Evolutionary conservation across 495 filamentous ascomycete species (phyloP).

Genomic region (Annulohypoxylon moriforme): DNA sequence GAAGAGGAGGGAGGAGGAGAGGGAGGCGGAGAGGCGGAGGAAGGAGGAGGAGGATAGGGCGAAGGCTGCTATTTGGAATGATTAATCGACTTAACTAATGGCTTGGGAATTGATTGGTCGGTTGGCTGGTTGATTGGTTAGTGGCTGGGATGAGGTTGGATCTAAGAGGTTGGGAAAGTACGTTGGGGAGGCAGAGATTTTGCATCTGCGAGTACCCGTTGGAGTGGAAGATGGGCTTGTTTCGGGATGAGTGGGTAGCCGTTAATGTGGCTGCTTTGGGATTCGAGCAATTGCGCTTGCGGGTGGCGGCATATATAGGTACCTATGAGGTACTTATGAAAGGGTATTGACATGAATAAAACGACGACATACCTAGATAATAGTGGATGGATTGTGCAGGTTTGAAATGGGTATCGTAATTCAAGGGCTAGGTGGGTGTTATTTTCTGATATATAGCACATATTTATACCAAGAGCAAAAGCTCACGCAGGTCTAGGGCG

Average conservation of each 20-base stretch:
- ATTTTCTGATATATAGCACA: background rate
- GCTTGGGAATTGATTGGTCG: no score
- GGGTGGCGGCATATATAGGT: background rate
- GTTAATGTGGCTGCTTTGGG: background rate
- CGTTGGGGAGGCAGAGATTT: background rate
- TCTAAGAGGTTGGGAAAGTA: background rate
- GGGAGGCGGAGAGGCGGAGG: conserved; percentile 69
- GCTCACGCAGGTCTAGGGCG: conserved; percentile 2
- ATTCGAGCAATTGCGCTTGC: background rate
- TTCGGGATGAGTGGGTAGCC: conserved; percentile 1
- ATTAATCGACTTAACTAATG: conserved; percentile 67
- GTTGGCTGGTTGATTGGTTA: background rate
- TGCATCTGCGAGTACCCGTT: conserved; percentile 15
- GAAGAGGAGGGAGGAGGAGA: conserved; percentile 77
- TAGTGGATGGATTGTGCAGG: background rate
- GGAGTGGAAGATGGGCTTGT: background rate
- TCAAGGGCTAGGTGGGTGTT: background rate
- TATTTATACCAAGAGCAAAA: conserved; percentile 5
- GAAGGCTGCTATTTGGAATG: conserved; percentile 85
- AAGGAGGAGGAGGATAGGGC: conserved; percentile 76
- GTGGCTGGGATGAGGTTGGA: background rate
- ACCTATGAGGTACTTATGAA: no score
- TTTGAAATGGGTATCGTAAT: background rate
- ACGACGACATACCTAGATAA: background rate
- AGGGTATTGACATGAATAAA: background rate